Evolutionary conservation across 23 red algal genomes (phyloP), one percentile per base, ranked within the genome.

Genomic region (Cyanidioschyzon merolae): DNA sequence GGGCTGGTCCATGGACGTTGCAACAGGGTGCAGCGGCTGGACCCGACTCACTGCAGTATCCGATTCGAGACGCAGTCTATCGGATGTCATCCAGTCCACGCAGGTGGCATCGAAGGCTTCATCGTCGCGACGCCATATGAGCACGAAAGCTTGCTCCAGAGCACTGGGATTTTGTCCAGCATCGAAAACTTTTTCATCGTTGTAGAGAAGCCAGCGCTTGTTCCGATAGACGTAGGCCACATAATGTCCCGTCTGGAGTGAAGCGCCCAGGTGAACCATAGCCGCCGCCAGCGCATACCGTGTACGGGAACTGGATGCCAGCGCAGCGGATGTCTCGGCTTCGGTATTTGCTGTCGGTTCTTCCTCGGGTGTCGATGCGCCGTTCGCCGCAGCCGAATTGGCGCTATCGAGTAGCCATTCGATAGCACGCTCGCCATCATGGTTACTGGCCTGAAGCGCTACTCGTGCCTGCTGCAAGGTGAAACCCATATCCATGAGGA

Each of bases 181-280:
- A 32, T 71, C 63, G 63, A 71, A 71, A 7, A 35, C 32, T 25
- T 98, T 91, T 37, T 86, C 85, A 58, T 98, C 94, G 74, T 98
- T 98, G 79, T 67, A 98, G 17, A 98, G 30, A 32, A 98, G 71
- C 82, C 87, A 98, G 17, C 68, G 75, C 15, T 40, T 68, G 3
- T 76, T 82, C n/a, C 81, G 83, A 58, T 74, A 68, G 68, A 91
- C 82, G 75, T 98, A 88, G 25, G 94, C 94, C 15, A 98, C 94
- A 68, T 98, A 98, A 80, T 98, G 94, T n/a, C 94, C 94, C 57
- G 37, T 2, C 2, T 71, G 63, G 12, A 71, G 12, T 27, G 78
- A 81, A 16, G 78, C 38, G 18, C 78, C 78, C 25, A 81, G 38
- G 41, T 81, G 78, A 18, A 81, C 78, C 38, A 81, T 68, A 1